Percentiles rank a stretch among this genome's conserved stretches.
These are phyloP conservation scores for Dictyostelium discoideum DNA, from an alignment of 78 protist genomes.

Conservation along the genomic window DNA sequence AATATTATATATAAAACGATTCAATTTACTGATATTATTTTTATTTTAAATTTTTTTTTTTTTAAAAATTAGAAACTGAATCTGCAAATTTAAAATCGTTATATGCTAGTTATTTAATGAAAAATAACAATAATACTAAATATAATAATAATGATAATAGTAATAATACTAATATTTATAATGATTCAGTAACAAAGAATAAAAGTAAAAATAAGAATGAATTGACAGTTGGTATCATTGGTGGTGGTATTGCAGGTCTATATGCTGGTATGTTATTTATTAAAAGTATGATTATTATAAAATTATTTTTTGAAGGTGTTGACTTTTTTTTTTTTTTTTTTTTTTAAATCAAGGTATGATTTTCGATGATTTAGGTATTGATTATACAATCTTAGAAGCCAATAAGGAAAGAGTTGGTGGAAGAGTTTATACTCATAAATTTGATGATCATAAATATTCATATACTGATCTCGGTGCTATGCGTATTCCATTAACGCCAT, in stretches of 20 bases:
- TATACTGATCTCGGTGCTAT: conserved; percentile 54
- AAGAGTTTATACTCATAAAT: conserved; percentile 12
- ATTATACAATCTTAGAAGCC: conserved; percentile 14
- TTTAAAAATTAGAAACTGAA: not conserved
- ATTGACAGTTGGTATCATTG: conserved; percentile 19
- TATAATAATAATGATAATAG: too few relatives aligned
- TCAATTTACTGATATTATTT: too few relatives aligned
- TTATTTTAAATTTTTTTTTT: too few relatives aligned
- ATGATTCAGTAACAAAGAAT: not conserved
- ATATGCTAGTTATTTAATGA: not conserved
- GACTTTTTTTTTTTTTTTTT: too few relatives aligned
- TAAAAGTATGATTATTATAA: too few relatives aligned
- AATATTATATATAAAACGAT: too few relatives aligned
- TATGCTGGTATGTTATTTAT: not conserved
- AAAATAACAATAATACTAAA: too few relatives aligned
- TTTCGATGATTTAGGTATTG: conserved; percentile 26
- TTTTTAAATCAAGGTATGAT: not conserved
- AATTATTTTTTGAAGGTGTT: too few relatives aligned
- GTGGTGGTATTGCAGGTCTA: conserved; percentile 39
- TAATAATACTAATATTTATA: too few relatives aligned
- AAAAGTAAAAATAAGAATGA: not conserved
- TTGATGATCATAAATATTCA: not conserved
- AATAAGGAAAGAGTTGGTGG: conserved; percentile 32
- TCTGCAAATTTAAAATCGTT: not conserved
- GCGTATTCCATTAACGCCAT: conserved; percentile 11